These are phyloP conservation scores for Isoetes taiwanensis DNA, from an alignment of 75 land plant genomes.

Conservation along the genomic window DNA sequence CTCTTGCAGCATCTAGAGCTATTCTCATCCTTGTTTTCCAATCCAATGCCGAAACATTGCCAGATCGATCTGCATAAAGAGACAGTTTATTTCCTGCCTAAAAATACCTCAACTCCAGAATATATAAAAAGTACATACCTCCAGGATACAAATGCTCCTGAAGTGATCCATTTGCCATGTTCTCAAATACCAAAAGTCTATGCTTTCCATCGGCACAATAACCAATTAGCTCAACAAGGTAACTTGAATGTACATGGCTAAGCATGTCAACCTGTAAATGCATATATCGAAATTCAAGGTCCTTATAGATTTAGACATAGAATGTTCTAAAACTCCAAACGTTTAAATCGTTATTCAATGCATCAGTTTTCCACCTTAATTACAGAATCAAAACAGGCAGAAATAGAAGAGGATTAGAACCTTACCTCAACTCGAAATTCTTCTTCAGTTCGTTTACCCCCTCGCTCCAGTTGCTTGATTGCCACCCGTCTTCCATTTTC, in stretches of 20 bases:
- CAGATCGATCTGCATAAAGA: neutral
- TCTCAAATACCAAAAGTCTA: neutral
- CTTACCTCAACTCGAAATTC: conserved; percentile 2
- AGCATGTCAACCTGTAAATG: neutral
- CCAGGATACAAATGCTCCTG: conserved; percentile 3
- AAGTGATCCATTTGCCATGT: neutral
- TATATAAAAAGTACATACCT: neutral
- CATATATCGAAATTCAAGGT: too few species aligned
- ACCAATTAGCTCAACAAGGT: neutral
- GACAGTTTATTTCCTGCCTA: neutral
- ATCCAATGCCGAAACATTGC: neutral
- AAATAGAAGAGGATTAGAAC: too few species aligned
- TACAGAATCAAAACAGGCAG: neutral
- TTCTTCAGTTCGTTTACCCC: neutral
- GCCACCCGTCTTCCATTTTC: neutral
- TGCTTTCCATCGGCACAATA: neutral
- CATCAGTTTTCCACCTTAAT: neutral
- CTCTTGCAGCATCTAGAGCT: conserved; percentile 1
- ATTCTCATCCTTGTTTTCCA: neutral
- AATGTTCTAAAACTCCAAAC: too few species aligned
- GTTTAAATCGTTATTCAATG: too few species aligned
- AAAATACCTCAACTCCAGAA: neutral
- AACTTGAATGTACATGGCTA: neutral
- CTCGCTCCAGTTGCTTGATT: neutral
- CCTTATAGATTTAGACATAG: too few species aligned